These are phyloP conservation scores for Vanderwaltozyma tropicalis DNA, from an alignment of 805 yeast species.

Conservation along the genomic window DNA sequence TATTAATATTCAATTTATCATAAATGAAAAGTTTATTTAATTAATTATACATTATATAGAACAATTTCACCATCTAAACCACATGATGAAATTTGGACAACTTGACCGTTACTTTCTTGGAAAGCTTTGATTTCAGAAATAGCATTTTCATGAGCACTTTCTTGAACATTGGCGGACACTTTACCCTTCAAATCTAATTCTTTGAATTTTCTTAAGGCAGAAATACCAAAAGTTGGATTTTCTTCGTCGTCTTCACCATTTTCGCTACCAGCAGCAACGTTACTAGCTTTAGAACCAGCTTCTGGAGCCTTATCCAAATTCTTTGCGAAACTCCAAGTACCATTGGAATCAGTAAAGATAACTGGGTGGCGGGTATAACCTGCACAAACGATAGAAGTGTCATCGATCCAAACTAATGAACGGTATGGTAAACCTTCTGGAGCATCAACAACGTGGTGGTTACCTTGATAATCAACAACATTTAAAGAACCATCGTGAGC, in stretches of 20 bases:
- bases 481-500: slow-evolving; percentile 81
- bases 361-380: slow-evolving; percentile 92
- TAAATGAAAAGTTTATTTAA: not conserved
- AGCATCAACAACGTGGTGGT: slow-evolving; percentile 15
- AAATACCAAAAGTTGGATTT: slow-evolving; percentile 45
- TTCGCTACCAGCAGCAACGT: slow-evolving; percentile 34
- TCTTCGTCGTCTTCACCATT: slow-evolving; percentile 46
- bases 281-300: slow-evolving; percentile 3
- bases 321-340: slow-evolving; percentile 51
- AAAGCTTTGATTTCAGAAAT: slow-evolving; percentile 55
- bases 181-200: slow-evolving; percentile 93
- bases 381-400: slow-evolving; percentile 65
- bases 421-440: slow-evolving; percentile 62
- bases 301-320: slow-evolving; percentile 42
- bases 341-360: slow-evolving; percentile 60
- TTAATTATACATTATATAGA: slow-evolving; percentile 45
- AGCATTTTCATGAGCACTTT: slow-evolving; percentile 85
- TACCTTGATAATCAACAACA: slow-evolving; percentile 50
- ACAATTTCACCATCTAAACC: slow-evolving; percentile 93
- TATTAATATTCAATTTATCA: not conserved
- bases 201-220: slow-evolving; percentile 86
- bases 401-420: slow-evolving; percentile 58
- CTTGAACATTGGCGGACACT: slow-evolving; percentile 38
- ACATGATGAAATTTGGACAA: slow-evolving; percentile 56
- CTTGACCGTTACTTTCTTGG: slow-evolving; percentile 37